Base-by-base conservation (phyloP, 164 flowering plant genomes). In the Berberis vulgaris region DNA sequence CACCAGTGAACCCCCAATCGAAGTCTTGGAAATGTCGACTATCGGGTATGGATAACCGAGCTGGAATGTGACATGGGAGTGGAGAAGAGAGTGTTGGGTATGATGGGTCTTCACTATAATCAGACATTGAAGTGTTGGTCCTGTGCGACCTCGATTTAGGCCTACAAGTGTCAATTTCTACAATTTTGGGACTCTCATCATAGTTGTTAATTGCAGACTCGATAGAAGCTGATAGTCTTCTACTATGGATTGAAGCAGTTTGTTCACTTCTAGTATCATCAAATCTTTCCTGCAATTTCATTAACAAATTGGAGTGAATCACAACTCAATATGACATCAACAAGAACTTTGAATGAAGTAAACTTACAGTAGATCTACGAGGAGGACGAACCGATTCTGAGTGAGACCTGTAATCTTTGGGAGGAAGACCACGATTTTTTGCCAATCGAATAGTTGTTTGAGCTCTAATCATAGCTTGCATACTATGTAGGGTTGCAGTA, bases 401-500 rank as follows among this genome's bases (percentile, higher is more conserved):
- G 2, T 56, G 78, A 61, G 68, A 64, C 55, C 72, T 56, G 8
- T 62, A 46, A n/a, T 71, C 72, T 10, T 46, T 74, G 67, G 57
- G 66, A 55, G 45, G 46, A 10, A 55, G 7, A 45, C 67, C 58
- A 1, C 81, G 80, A 55, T 71, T 50, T 65, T 67, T 80, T 49
- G 78, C 83, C 39, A 78, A 78, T 45, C 83, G 76, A 38, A 81
- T 80, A 5, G 81, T 74, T 26, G 81, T 77, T 62, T 91, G 98
- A 66, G 95, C 96, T 79, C 90, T 65, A 0, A 89, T 78, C 0
- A 89, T 79, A 56, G 96, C 90, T 70, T 89, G 88, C 90, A 89
- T 86, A 70, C 92, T 59, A 50, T 76, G 81, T 41, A 89, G 87
- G 6, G 92, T 85, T 4, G 86, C 86, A 40, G 86, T 70, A 7